Conservation (phyloP, 345 rosid genomes). For the Eucalyptus shirleyi region DNA sequence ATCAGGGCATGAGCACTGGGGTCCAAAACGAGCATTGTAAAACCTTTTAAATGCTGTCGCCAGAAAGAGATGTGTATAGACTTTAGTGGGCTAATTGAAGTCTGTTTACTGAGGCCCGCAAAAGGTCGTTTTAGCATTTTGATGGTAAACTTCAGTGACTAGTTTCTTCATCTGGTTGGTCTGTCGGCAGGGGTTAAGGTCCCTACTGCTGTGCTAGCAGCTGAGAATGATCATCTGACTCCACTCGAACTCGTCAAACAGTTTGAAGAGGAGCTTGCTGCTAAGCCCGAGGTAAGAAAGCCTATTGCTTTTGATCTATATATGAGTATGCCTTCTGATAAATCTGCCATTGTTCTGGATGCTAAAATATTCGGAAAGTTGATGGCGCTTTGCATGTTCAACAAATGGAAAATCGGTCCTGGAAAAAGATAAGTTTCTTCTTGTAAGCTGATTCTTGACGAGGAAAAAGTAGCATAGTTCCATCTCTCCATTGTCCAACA, state of each 20-base stretch:
- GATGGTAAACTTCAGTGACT: not conserved
- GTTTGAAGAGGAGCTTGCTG: slow-evolving; percentile 19
- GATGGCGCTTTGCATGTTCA: not conserved
- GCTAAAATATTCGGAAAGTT: not conserved
- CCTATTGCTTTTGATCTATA: not conserved
- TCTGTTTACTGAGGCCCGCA: not conserved
- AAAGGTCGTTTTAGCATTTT: not conserved
- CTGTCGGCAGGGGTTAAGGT: slow-evolving; percentile 16
- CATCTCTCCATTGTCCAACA: not conserved
- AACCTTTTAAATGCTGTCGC: not conserved
- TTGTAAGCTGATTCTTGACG: not conserved
- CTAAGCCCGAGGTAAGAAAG: slow-evolving; percentile 18
- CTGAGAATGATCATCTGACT: slow-evolving; percentile 17
- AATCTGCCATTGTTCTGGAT: not conserved
- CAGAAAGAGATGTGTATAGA: not conserved
- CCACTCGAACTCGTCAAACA: slow-evolving; percentile 27
- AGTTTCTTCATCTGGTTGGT: not conserved
- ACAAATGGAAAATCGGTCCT: not conserved
- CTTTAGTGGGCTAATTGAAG: not conserved
- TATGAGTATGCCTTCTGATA: not conserved
- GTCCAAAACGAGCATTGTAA: not conserved
- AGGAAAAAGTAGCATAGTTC: not conserved
- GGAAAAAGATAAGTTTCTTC: not conserved
- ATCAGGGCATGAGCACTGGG: not conserved
- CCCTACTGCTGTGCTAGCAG: slow-evolving; percentile 25